Base-by-base conservation (phyloP, 345 rosid species). In the Ceriops zippeliana region DNA sequence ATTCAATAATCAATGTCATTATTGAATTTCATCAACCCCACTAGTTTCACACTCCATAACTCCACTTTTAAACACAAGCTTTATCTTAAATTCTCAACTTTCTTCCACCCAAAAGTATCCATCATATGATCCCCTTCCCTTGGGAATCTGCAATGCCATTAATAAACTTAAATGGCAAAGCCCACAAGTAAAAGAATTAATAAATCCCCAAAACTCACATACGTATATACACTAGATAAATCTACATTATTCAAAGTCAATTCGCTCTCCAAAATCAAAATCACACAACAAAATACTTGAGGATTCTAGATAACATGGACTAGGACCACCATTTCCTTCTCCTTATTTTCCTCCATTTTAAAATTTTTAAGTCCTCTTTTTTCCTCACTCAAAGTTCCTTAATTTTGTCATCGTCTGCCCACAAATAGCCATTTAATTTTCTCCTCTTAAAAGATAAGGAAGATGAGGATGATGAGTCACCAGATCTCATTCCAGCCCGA, bases 91-190 rank as follows among this genome's bases (percentile, higher is more conserved):
- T 67, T 32, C 73, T 37, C 54, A 67, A 68, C 78, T 77, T 74
- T 70, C 66, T 66, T 79, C 63, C 79, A 73, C 75, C 16, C 28
- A 59, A 53, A 70, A 75, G 62, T 67, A 69, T 60, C 70, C 24
- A 46, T n/a, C 10, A 6, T 42, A 71, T 72, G 69, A 61, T 68
- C 37, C 82, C 87, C 83, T 72, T 72, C 86, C 93, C 83, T 89
- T 85, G 98, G 98, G 96, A 91, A 93, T 88, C 96, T 75, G 98
- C 97, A 80, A 78, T 72, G 79, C 85, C 79, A 80, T 58, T 37
- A 47, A 71, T 77, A 60, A 64, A 72, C 64, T 73, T 65, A 51
- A 68, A 81, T 82, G 85, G 82, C 84, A 82, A 70, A 64, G 80
- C 80, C 88, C 88, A 82, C 86, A 81, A 4, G 6, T 72, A 72